Evolutionary conservation across 192 early-diverging fungal species (phyloP), one percentile per base, ranked within the genome.

Genomic region (Coemansia sp.): DNA sequence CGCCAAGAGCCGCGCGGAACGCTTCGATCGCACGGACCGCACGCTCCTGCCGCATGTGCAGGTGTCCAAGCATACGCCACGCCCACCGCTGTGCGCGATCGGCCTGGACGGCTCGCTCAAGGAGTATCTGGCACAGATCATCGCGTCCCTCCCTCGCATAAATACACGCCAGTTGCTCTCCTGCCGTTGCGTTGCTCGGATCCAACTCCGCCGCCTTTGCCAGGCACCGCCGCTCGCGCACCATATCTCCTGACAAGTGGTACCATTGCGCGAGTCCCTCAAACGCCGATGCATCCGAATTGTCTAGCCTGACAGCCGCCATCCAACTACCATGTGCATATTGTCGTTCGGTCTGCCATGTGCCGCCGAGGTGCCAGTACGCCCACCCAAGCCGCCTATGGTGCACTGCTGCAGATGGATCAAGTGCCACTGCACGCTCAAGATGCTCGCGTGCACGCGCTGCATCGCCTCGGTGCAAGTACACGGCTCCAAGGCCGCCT

Each of bases 181-280:
- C 89, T 4, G 91, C 87, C 10, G 84, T 81, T 22, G 77, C 67
- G 66, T 92, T 83, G 24, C 64, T 53, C 3, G 78, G 64, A 53
- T 92, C 84, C 40, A 92, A 62, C 0, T 78, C 58, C n/a, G 90
- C 76, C 2, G 91, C 89, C 54, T 90, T 87, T 45, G 80, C 67
- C 61, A 87, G 92, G 62, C 93, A 98, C 50, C 87, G 87, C 29
- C 76, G 68, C 6, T 94, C 92, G 6, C 92, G 84, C 0, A 23
- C 60, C 2, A 58, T 32, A 47, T 94, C 88, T 27, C 75, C 50
- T n/a, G 81, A 85, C 15, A 79, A 46, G 10, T 67, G 72, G 63
- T 92, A 96, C 58, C 88, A 93, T 33, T 88, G 73, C 9, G 94
- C 95, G 9, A 98, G 78, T 20, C 79, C 83, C 0, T 86, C 80